Base-by-base conservation (phyloP, 768 basidiomycete species). In the Macrolepiota fuliginosa region DNA sequence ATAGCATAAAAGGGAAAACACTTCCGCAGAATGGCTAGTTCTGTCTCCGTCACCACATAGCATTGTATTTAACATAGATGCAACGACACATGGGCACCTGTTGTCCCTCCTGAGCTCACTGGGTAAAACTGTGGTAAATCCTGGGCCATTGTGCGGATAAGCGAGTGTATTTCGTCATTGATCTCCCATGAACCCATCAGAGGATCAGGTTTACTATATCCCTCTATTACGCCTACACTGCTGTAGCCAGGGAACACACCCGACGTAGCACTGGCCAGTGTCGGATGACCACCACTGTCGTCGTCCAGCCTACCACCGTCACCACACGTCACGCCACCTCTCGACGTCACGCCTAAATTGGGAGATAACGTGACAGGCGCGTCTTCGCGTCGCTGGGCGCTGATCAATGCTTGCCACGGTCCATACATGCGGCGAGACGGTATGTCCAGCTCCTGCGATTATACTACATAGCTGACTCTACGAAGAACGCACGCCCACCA, bases 301-400 rank as follows among this genome's bases (percentile, higher is more conserved):
- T 42, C 19, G 17, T 25, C 25, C 32, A 57, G 29, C 40, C 2
- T 19, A 9, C 15, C 22, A 25, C 42, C n/a, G n/a, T 47, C n/a
- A 47, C 46, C 35, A 24, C 7, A 10, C 10, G 50, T 59, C 58
- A 59, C 50, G 39, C 40, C 53, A 54, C 36, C 19, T 9, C 27
- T 22, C 2, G 7, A 9, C n/a, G 50, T 59, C 58, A 51, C 50
- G 7, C 49, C 37, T 6, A 27, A 35, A 39, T 27, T 37, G 37
- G 58, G n/a, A n/a, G n/a, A 56, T 37, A 60, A 65, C 64, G 64
- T 65, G 64, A 58, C 62, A 51, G 24, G 24, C 58, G 58, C 63
- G 63, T 60, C 47, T 22, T 12, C 52, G 56, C 58, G 57, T 47
- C 22, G 51, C 29, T 46, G 32, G 19, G 50, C 39, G 3, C 29